These are phyloP conservation scores for Moesziomyces parantarcticus DNA, from an alignment of 1,284 basidiomycete genomes.

Conservation along the genomic window DNA sequence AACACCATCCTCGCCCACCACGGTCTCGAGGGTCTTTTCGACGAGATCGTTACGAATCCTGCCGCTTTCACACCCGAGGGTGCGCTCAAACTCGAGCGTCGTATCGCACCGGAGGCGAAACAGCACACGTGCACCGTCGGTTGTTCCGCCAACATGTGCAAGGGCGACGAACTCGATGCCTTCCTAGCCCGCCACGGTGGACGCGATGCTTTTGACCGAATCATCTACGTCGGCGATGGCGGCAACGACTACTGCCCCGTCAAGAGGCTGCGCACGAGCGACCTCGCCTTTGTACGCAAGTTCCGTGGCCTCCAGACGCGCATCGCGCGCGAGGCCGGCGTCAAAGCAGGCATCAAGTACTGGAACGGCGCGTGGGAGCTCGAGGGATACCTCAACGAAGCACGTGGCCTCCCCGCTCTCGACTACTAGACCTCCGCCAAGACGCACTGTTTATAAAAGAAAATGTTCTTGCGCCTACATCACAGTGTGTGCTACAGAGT, in stretches of 20 bases:
- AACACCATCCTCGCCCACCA: slow-evolving; percentile 73
- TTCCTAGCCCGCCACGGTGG: slow-evolving; percentile 80
- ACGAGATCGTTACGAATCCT: slow-evolving; percentile 91
- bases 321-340: slow-evolving; percentile 54
- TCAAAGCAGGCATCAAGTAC: slow-evolving; percentile 59
- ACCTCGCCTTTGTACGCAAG: slow-evolving; percentile 63
- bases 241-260: slow-evolving; percentile 95
- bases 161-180: slow-evolving; percentile 89
- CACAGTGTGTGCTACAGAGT: background rate
- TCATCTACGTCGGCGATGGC: slow-evolving; percentile 94
- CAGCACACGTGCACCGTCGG: slow-evolving; percentile 89
- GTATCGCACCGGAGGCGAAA: slow-evolving; percentile 74
- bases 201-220: slow-evolving; percentile 76
- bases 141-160: slow-evolving; percentile 98
- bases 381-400: slow-evolving; percentile 48
- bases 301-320: slow-evolving; percentile 62
- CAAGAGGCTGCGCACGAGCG: slow-evolving; percentile 73
- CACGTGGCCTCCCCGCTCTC: slow-evolving; percentile 18
- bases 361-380: slow-evolving; percentile 67
- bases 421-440: slow-evolving; percentile 16
- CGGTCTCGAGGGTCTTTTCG: slow-evolving; percentile 73
- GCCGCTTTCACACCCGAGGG: slow-evolving; percentile 82
- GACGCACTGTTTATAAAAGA: too few relatives aligned
- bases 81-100: slow-evolving; percentile 80
- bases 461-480: too few relatives aligned